Percentiles rank a stretch among this genome's conserved stretches.
These are phyloP conservation scores for Ceratocystiopsis minuta DNA, from an alignment of 2,329 filamentous ascomycete genomes.

Conservation along the genomic window DNA sequence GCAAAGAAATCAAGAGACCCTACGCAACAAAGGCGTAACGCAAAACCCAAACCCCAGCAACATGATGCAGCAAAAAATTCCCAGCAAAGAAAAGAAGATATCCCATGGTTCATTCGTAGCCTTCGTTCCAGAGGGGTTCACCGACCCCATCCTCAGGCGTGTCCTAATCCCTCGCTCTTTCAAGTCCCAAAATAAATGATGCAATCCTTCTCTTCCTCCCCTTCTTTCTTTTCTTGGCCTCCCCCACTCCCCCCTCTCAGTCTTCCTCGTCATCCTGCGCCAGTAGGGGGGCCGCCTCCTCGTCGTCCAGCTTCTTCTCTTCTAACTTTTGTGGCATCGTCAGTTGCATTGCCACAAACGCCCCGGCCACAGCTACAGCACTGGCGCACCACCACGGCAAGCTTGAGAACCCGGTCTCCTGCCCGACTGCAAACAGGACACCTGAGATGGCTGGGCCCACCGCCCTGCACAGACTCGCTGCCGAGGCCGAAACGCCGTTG, in stretches of 20 bases:
- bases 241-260: background rate
- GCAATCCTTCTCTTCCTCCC: too few species aligned
- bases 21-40: background rate
- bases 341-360: conserved; percentile 57
- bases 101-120: too few species aligned
- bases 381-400: conserved; percentile 89
- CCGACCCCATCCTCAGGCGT: too few species aligned
- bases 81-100: too few species aligned
- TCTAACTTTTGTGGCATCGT: conserved; percentile 36
- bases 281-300: conserved; percentile 14
- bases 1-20: background rate
- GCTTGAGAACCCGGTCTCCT: conserved; percentile 66
- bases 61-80: background rate
- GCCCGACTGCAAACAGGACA: conserved; percentile 62
- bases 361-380: conserved; percentile 56
- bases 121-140: too few species aligned
- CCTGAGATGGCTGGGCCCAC: conserved; percentile 82
- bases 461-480: conserved; percentile 72
- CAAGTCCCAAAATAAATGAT: too few species aligned
- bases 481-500: conserved; percentile 82
- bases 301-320: conserved; percentile 22
- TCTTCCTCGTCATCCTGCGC: background rate
- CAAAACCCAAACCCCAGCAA: background rate
- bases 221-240: too few species aligned
- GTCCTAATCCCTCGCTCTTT: too few species aligned